Base-by-base conservation (phyloP, 2,329 filamentous ascomycete genomes). In the Neopestalotiopsis rosae region DNA sequence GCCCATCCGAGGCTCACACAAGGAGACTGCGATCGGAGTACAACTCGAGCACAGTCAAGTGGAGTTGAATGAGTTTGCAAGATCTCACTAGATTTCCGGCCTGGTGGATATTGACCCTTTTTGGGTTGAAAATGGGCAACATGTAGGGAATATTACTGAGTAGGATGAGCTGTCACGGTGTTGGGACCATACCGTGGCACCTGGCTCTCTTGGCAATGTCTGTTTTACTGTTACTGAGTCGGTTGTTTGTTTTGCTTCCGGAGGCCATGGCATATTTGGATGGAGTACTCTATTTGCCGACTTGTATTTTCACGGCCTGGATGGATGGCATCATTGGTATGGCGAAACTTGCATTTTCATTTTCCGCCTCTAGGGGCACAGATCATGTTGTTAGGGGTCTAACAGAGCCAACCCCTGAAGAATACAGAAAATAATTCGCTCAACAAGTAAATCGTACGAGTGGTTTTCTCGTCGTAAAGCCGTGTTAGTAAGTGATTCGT, bases 11-110 rank as follows among this genome's bases (percentile, higher is more conserved):
- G 32, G 65, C 12, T 69, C 73, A 71, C 63, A 74, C 28, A 77
- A 70, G n/a, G 67, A 78, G 34, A 38, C 34, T 71, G 72, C 76
- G 67, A 71, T 72, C 10, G 69, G 30, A 5, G 17, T n/a, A n/a
- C 52, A 70, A 32, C 73, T 73, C 28, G 74, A 70, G 61, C 74
- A 74, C 42, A 75, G 76, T 65, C 76, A 79, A 30, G 78, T 74
- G 12, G 78, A 80, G 70, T 69, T 79, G 52, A 75, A 77, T 34
- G 34, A 38, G 34, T 38, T 38, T 38, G 34, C 34, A 38, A 38
- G 5, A 38, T 38, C 34, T 38, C 34, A 38, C 10, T 38, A 38
- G 34, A 3, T 3, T 38, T 38, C 10, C 10, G 34, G 34, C 34
- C 34, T 7, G 34, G 10, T 7, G 34, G 34, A 38, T 10, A 10